These are phyloP conservation scores for Sarocladiaceae sp. DNA, from an alignment of 2,329 filamentous ascomycete genomes.

Conservation along the genomic window DNA sequence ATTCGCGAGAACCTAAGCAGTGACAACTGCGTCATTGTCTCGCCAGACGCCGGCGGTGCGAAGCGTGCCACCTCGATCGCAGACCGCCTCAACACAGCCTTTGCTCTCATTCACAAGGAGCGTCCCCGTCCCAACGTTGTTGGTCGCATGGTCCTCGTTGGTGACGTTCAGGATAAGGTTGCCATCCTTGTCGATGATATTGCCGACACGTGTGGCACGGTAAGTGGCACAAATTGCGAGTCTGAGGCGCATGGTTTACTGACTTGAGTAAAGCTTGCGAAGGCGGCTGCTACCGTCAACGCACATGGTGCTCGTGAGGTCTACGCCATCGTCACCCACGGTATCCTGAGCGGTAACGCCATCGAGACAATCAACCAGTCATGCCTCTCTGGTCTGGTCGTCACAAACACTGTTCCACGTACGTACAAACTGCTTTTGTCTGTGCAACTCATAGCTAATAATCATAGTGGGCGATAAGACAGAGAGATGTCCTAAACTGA, in stretches of 20 bases:
- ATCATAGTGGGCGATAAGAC: constrained; percentile 64
- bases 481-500: constrained; percentile 68
- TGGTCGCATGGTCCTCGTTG: constrained; percentile 88
- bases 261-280: constrained; percentile 42
- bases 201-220: constrained; percentile 90
- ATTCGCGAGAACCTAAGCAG: constrained; percentile 80
- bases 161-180: constrained; percentile 83
- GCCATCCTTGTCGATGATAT: constrained; percentile 97
- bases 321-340: constrained; percentile 92
- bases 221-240: constrained; percentile 16
- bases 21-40: constrained; percentile 86
- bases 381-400: constrained; percentile 70
- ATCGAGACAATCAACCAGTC: constrained; percentile 81
- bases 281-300: constrained; percentile 85
- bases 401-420: constrained; percentile 65
- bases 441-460: background rate
- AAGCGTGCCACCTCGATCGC: constrained; percentile 92
- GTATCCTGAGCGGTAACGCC: constrained; percentile 81
- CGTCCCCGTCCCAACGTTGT: constrained; percentile 81
- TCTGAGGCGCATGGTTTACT: constrained; percentile 5
- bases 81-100: constrained; percentile 81
- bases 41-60: constrained; percentile 88
- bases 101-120: constrained; percentile 96
- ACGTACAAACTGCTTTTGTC: constrained; percentile 12
- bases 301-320: constrained; percentile 81